A percentile compares a stretch with the other conserved stretches of the same genome.
phyloP scores from a whole-genome alignment of 2,329 filamentous ascomycete species.

The Chaetomiaceae sp. region DNA sequence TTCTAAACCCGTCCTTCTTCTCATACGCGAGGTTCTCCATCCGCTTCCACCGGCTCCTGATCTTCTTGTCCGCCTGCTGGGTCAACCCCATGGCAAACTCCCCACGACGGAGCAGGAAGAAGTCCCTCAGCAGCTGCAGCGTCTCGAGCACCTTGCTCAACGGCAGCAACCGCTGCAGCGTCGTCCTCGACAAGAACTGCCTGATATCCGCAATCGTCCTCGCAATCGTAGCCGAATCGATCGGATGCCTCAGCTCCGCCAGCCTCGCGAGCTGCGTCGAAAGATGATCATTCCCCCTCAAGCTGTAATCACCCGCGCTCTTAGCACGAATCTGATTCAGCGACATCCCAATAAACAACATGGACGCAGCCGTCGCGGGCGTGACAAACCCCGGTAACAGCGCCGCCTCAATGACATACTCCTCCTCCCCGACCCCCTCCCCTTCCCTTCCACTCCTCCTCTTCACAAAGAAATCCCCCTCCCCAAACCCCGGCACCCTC shows the following conservation, averaged over 20 bases:
- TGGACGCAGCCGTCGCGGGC: constrained; percentile 67
- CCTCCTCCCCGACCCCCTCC: constrained; percentile 32
- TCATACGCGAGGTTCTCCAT: constrained; percentile 55
- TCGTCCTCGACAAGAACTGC: constrained; percentile 75
- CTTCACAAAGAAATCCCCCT: constrained; percentile 70
- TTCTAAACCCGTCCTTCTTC: constrained; percentile 55
- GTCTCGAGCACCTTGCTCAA: constrained; percentile 71
- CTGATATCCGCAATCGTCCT: constrained; percentile 72
- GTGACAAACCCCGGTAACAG: constrained; percentile 79
- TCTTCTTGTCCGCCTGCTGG: constrained; percentile 74
- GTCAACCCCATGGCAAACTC: constrained; percentile 89
- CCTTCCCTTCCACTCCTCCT: constrained; percentile 43
- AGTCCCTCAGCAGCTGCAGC: constrained; percentile 73
- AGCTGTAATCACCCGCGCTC: constrained; percentile 41
- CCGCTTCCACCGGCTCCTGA: constrained; percentile 67
- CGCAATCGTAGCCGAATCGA: constrained; percentile 67
- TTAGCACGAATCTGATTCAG: constrained; percentile 73
- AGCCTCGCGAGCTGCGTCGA: constrained; percentile 66
- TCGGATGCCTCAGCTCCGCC: constrained; percentile 64
- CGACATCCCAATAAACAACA: constrained; percentile 87
- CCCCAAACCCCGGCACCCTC: constrained; percentile 69
- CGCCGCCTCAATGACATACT: constrained; percentile 54
- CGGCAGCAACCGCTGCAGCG: constrained; percentile 77
- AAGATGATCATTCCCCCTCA: constrained; percentile 55
- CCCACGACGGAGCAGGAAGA: constrained; percentile 80